These are phyloP conservation scores for Arabidopsis suecica DNA, from an alignment of 345 rosid genomes.

Conservation along the genomic window DNA sequence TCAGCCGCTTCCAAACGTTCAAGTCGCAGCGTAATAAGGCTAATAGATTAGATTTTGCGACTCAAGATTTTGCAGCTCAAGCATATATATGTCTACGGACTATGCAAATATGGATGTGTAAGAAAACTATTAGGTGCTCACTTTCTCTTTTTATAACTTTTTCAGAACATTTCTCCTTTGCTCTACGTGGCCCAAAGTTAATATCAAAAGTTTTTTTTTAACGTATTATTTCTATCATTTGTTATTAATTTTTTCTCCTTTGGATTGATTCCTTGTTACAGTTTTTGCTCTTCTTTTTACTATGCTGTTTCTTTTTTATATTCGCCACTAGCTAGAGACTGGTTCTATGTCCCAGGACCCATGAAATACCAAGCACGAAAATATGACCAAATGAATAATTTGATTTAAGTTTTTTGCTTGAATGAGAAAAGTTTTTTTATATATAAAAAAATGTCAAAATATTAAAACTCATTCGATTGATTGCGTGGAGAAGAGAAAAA, in stretches of 20 bases:
- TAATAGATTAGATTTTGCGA: neutral
- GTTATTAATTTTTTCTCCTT: neutral
- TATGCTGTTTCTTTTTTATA: neutral
- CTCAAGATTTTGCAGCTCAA: conserved; percentile 5
- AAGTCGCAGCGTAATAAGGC: neutral
- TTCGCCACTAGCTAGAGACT: conserved; percentile 29
- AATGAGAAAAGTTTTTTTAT: neutral
- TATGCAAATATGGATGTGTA: neutral
- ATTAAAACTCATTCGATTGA: neutral
- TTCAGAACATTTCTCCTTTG: conserved; percentile 30
- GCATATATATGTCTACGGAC: neutral
- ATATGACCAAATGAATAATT: neutral
- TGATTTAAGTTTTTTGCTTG: neutral
- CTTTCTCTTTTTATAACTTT: conserved; percentile 16
- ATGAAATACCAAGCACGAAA: neutral
- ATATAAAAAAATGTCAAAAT: neutral
- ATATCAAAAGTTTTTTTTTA: neutral
- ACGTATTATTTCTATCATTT: neutral
- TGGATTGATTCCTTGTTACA: conserved; percentile 19
- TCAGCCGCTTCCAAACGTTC: neutral
- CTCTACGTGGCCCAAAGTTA: conserved; percentile 13
- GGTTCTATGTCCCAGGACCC: neutral
- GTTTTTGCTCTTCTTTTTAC: neutral
- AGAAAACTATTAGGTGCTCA: conserved; percentile 1
- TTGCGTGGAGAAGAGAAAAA: neutral